A percentile compares a stretch with the other conserved stretches of the same genome.
Evolutionary conservation across 139 green algal genomes (phyloP).

Genomic region (Edaphochlamys debaryana): DNA sequence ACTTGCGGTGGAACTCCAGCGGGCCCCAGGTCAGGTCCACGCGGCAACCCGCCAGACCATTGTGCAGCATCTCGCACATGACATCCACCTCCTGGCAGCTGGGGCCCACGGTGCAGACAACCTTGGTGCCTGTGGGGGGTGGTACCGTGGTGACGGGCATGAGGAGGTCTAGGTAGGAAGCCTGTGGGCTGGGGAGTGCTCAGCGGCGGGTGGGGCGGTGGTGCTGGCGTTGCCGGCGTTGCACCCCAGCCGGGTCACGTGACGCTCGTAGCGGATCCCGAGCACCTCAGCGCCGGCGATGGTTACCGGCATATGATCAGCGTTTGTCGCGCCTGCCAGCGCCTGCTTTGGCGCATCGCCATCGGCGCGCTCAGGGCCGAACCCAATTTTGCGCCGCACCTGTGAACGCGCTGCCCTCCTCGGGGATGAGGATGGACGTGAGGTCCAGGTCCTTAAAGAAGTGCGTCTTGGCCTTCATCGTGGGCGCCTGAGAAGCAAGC

Average conservation of each 20-base stretch:
- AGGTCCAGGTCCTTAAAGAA: constrained; percentile 64
- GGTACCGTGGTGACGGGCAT: background rate
- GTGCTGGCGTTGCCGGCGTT: too few relatives aligned
- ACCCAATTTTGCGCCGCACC: too few relatives aligned
- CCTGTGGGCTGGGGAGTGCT: too few relatives aligned
- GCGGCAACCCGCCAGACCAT: constrained; percentile 54
- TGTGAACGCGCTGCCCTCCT: constrained; percentile 38
- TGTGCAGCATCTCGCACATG: constrained; percentile 74
- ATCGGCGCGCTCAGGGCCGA: too few relatives aligned
- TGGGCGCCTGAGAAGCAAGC: too few relatives aligned
- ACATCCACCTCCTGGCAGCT: constrained; percentile 84
- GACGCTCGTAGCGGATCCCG: background rate
- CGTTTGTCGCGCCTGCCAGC: too few relatives aligned
- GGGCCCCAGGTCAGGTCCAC: constrained; percentile 88
- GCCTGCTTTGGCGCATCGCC: too few relatives aligned
- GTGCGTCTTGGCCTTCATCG: constrained; percentile 56
- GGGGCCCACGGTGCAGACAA: constrained; percentile 86
- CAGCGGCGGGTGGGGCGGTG: background rate
- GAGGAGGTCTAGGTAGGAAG: too few relatives aligned
- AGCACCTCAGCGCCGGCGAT: too few relatives aligned
- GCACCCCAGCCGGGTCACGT: too few relatives aligned
- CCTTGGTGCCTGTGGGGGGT: constrained; percentile 49
- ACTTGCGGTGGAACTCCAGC: constrained; percentile 80
- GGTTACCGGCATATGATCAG: too few relatives aligned
- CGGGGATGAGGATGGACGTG: constrained; percentile 56